Conservation (phyloP, 495 filamentous ascomycete genomes). For the Penicillium malachiteum region DNA sequence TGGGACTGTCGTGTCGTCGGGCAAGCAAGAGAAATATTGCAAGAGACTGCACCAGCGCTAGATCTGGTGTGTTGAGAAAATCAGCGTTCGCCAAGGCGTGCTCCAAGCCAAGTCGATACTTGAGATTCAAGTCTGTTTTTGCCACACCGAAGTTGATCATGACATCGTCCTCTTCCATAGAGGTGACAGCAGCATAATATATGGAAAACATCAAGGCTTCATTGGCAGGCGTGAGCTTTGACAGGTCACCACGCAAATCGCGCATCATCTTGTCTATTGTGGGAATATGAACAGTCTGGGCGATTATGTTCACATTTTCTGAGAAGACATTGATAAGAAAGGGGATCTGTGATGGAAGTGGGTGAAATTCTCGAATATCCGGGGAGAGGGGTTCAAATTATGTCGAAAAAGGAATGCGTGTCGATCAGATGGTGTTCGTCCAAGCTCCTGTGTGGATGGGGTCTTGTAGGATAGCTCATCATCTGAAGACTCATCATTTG, state of each 20-base stretch:
- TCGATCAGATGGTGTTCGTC: constrained; percentile 46
- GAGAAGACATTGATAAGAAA: constrained; percentile 51
- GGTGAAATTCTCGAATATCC: constrained; percentile 45
- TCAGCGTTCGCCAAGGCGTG: constrained; percentile 54
- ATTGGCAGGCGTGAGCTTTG: constrained; percentile 39
- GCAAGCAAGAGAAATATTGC: constrained; percentile 46
- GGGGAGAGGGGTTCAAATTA: constrained; percentile 32
- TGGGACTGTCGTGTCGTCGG: constrained; percentile 49
- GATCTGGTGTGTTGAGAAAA: constrained; percentile 39
- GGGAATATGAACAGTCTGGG: constrained; percentile 53
- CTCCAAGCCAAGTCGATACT: constrained; percentile 55
- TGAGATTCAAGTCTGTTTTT: constrained; percentile 49
- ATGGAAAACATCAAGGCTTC: constrained; percentile 61
- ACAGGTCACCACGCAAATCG: constrained; percentile 31
- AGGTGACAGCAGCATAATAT: constrained; percentile 57
- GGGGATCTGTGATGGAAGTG: constrained; percentile 52
- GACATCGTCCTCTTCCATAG: constrained; percentile 57
- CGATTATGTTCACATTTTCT: constrained; percentile 52
- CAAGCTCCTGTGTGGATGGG: constrained; percentile 37
- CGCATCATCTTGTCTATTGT: constrained; percentile 48
- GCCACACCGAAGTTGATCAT: constrained; percentile 48
- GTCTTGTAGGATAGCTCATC: constrained; percentile 26
- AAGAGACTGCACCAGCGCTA: constrained; percentile 50
- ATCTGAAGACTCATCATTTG: constrained; percentile 40
- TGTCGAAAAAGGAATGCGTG: constrained; percentile 55